phyloP scores from a whole-genome alignment of 345 rosid species.

The Bruguiera sexangula region DNA sequence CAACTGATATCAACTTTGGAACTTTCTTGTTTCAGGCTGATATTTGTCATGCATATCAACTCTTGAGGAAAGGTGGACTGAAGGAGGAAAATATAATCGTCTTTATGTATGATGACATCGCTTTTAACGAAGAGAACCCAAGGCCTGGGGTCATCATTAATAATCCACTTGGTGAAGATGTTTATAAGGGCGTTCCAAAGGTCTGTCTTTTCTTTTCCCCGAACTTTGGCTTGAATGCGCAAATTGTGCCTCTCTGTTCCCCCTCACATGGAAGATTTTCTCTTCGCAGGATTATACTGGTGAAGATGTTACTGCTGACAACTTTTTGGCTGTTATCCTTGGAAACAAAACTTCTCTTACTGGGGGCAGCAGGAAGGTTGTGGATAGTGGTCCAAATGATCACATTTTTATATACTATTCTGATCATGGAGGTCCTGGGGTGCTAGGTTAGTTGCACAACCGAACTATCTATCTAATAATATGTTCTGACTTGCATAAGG shows the following conservation, averaged over 20 bases:
- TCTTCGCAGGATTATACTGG: constrained; percentile 83
- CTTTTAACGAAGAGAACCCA: not conserved
- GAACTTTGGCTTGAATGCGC: not conserved
- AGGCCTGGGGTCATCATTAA: not conserved
- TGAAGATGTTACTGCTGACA: constrained; percentile 62
- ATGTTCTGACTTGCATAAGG: not conserved
- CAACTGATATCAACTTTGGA: not conserved
- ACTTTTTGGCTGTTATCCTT: constrained; percentile 77
- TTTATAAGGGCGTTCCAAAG: not conserved
- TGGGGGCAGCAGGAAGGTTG: constrained; percentile 93
- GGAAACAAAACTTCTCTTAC: constrained; percentile 75
- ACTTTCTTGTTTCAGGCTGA: constrained; percentile 48
- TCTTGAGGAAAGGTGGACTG: not conserved
- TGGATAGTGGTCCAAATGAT: constrained; percentile 89
- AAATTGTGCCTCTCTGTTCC: not conserved
- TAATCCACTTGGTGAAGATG: not conserved
- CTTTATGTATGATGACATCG: constrained; percentile 4
- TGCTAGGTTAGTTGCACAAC: constrained; percentile 63
- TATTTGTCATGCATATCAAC: constrained; percentile 1
- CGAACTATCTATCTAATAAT: not conserved
- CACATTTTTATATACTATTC: constrained; percentile 81
- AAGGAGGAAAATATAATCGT: constrained; percentile 1
- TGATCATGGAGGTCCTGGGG: constrained; percentile 96
- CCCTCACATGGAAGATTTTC: constrained; percentile 10
- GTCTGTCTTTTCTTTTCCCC: not conserved